Evolutionary conservation across 164 flowering plant species (phyloP), one percentile per base, ranked within the genome.

Genomic region (Nymphaea colorata): DNA sequence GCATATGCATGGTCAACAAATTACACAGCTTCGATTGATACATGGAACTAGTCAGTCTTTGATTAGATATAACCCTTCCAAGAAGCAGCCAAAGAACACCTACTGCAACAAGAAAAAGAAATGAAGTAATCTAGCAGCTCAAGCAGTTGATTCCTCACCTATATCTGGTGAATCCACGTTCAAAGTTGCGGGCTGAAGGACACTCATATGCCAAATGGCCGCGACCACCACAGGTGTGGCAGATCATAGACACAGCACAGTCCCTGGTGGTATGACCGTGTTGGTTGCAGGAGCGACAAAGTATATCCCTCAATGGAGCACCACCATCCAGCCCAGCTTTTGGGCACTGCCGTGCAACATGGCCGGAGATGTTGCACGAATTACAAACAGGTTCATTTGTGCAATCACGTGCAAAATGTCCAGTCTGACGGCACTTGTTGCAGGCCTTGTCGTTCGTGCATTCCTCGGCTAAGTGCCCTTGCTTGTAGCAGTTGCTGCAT

Each of bases 261-360:
- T 81, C 83, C 36, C 82, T 68, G 67, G 80, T 79, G 5, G 70
- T 76, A 70, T 81, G 86, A 11, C 84, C 84, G 0, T 64, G 77
- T 63, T 69, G 81, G 6, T 68, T 66, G 51, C 82, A 83, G 25
- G 66, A 79, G 44, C 80, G 66, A 66, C 86, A 81, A 2, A 76
- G 45, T 3, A 79, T 61, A 65, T 79, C 78, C 18, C 75, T 71
- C 61, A 72, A 74, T 47, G 71, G 72, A 1, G 75, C 79, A 64
- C 79, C 79, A 8, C 64, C 78, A 4, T 41, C 44, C 8, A 41
- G 4, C 8, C 66, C 70, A 15, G 77, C 64, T 74, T 45, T 86
- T 2, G 92, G 90, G 73, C 94, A 90, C 14, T 79, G 82, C 60
- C 89, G 81, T 14, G 96, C 91, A 25, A 90, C 73, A 63, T 90